Evolutionary conservation across 768 basidiomycete genomes (phyloP).

Genomic region (Leucocoprinus birnbaumii): DNA sequence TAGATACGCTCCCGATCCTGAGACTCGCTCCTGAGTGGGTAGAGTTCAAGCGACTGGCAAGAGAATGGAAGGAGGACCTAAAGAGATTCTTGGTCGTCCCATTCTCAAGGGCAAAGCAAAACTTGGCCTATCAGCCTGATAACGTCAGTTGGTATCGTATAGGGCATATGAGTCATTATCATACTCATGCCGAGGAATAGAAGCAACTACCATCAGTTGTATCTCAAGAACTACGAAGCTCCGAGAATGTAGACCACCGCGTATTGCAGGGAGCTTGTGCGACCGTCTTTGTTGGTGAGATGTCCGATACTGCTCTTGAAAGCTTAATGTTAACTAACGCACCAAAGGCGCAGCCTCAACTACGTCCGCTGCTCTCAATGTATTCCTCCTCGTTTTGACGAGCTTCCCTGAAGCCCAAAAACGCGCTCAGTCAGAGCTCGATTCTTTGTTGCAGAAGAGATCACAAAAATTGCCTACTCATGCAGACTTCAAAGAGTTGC

Average conservation of each 20-base stretch:
- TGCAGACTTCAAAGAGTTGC: conserved; percentile 25
- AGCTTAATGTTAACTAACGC: neutral
- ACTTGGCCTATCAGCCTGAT: neutral
- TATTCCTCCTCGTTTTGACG: conserved; percentile 32
- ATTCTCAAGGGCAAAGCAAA: neutral
- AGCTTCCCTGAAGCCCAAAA: conserved; percentile 28
- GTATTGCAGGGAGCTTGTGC: neutral
- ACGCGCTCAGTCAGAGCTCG: conserved; percentile 27
- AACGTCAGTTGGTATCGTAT: too few species aligned
- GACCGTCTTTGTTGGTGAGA: neutral
- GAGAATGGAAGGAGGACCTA: conserved; percentile 29
- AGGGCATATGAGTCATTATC: too few species aligned
- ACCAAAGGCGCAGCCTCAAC: conserved; percentile 19
- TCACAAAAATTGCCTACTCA: conserved; percentile 21
- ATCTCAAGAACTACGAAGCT: neutral
- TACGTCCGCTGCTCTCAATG: conserved; percentile 27
- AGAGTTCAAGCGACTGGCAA: conserved; percentile 29
- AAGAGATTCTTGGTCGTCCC: neutral
- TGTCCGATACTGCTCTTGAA: neutral
- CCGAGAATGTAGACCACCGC: neutral
- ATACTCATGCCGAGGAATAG: too few species aligned
- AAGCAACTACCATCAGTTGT: neutral
- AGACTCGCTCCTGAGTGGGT: conserved; percentile 29
- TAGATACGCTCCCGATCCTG: conserved; percentile 43
- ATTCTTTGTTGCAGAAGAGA: conserved; percentile 22